phyloP scores from a whole-genome alignment of 805 yeast genomes.

The Spathaspora gorwiae region DNA sequence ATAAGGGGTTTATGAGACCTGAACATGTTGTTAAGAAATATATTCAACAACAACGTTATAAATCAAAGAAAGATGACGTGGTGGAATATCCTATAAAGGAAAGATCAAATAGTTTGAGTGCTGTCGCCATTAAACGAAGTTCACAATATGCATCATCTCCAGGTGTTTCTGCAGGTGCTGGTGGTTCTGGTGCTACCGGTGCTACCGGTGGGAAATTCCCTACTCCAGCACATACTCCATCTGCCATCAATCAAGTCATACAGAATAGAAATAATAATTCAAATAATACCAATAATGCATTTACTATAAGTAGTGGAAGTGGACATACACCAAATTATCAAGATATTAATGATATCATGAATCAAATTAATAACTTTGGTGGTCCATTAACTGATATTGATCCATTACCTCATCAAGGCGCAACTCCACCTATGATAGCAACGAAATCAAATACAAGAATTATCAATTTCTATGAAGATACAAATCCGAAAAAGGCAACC shows the following conservation, averaged over 20 bases:
- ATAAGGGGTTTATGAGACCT: conserved; percentile 43
- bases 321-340: conserved; percentile 23
- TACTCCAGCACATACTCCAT: conserved; percentile 38
- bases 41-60: conserved; percentile 41
- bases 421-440: conserved; percentile 49
- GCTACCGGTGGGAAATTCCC: conserved; percentile 24
- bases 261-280: conserved; percentile 10
- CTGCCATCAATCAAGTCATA: conserved; percentile 35
- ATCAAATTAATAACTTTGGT: conserved; percentile 36
- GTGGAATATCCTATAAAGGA: conserved; percentile 16
- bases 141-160: conserved; percentile 27
- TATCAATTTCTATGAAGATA: conserved; percentile 45
- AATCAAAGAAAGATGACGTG: conserved; percentile 28
- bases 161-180: too few relatives aligned
- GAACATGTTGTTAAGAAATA: conserved; percentile 43
- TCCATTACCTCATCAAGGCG: conserved; percentile 34
- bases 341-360: conserved; percentile 38
- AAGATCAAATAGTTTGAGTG: conserved; percentile 10
- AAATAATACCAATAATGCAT: neutral
- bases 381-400: conserved; percentile 47
- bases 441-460: conserved; percentile 51
- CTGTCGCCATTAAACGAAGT: conserved; percentile 11
- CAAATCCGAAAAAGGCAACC: conserved; percentile 44
- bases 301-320: neutral
- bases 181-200: neutral